Conservation (phyloP, 73 alveolate species). For the Durusdinium trenchii region DNA sequence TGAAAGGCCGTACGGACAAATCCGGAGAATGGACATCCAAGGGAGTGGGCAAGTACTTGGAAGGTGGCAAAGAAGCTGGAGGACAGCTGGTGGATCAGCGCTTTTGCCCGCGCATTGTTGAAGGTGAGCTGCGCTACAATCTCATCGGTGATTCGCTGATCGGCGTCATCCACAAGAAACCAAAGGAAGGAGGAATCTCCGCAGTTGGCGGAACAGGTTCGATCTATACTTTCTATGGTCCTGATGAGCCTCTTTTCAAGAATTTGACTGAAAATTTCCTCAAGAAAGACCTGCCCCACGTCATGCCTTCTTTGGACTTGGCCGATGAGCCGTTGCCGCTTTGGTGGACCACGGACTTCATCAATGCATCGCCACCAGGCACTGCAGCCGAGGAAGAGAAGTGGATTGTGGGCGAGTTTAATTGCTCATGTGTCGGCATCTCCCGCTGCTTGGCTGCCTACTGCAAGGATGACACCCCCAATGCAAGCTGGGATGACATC, state of each 20-base stretch:
- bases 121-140: constrained; percentile 88
- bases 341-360: constrained; percentile 74
- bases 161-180: constrained; percentile 70
- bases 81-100: constrained; percentile 91
- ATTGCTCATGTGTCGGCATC: constrained; percentile 69
- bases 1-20: constrained; percentile 38
- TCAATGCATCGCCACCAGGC: constrained; percentile 8
- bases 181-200: constrained; percentile 73
- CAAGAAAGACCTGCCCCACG: constrained; percentile 64
- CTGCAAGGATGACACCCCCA: constrained; percentile 94
- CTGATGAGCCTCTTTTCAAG: constrained; percentile 34
- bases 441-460: constrained; percentile 96
- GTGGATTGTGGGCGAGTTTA: constrained; percentile 52
- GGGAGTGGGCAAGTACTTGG: constrained; percentile 90
- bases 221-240: constrained; percentile 40
- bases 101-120: constrained; percentile 95
- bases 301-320: constrained; percentile 68
- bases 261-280: constrained; percentile 25
- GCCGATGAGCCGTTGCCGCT: constrained; percentile 66
- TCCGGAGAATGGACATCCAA: constrained; percentile 76
- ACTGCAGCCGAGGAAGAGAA: constrained; percentile 27
- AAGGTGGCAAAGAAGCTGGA: constrained; percentile 93
- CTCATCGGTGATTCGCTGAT: constrained; percentile 16
- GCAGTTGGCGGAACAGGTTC: constrained; percentile 77
- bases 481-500: constrained; percentile 62